Conservation (phyloP, 805 yeast genomes). For the Cyberlindnera amylophila region DNA sequence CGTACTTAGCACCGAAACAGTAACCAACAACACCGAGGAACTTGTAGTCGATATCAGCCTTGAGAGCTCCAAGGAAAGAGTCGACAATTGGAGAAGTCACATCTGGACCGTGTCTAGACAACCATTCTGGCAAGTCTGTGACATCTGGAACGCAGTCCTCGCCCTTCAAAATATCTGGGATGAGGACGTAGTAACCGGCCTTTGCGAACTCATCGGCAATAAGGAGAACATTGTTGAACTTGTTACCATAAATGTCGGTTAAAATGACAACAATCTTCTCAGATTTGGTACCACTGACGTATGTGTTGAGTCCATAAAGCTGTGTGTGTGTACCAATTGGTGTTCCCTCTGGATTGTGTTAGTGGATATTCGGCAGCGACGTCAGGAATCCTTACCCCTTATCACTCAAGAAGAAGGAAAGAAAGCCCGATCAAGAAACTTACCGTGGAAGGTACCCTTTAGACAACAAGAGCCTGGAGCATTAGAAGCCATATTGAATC, state of each 20-base stretch:
- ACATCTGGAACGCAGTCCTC: slow-evolving; percentile 35
- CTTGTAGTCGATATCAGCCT: slow-evolving; percentile 39
- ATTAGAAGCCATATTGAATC: slow-evolving; percentile 41
- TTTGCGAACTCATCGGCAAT: slow-evolving; percentile 64
- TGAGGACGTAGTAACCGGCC: slow-evolving; percentile 58
- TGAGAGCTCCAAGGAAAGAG: slow-evolving; percentile 43
- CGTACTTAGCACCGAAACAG: slow-evolving; percentile 81
- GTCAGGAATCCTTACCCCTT: too few species aligned
- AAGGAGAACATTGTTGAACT: slow-evolving; percentile 52
- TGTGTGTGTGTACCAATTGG: slow-evolving; percentile 41
- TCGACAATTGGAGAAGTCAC: slow-evolving; percentile 46
- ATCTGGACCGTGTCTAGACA: slow-evolving; percentile 46
- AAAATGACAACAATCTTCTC: slow-evolving; percentile 51
- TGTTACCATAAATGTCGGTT: slow-evolving; percentile 69
- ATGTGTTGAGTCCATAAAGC: slow-evolving; percentile 42
- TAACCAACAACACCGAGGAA: slow-evolving; percentile 65
- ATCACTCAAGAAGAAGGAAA: too few species aligned
- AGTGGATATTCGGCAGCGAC: slow-evolving; percentile 4
- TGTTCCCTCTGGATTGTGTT: slow-evolving; percentile 38
- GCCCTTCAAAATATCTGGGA: slow-evolving; percentile 72
- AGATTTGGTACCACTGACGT: slow-evolving; percentile 41
- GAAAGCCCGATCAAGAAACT: too few species aligned
- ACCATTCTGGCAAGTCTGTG: slow-evolving; percentile 43
- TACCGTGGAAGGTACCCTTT: slow-evolving; percentile 19
- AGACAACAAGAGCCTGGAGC: slow-evolving; percentile 35